Conservation (phyloP, 1,139 yeast species). For the Blastobotrys persicus region DNA sequence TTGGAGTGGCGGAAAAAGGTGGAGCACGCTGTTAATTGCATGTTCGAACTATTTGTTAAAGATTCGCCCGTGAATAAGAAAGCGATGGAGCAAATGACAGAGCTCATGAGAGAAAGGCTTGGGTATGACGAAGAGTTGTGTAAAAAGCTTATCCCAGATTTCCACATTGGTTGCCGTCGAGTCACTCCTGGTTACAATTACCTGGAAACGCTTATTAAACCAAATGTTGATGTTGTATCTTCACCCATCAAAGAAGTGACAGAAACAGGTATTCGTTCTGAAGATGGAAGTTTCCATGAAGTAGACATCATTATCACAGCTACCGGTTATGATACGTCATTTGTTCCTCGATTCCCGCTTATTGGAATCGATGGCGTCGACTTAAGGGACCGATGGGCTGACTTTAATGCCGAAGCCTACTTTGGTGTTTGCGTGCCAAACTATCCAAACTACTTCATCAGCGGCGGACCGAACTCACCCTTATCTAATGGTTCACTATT, state of each 20-base stretch:
- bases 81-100: background rate
- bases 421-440: conserved; percentile 22
- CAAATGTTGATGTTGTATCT: conserved; percentile 27
- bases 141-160: conserved; percentile 21
- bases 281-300: conserved; percentile 19
- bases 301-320: conserved; percentile 27
- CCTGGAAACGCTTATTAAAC: conserved; percentile 28
- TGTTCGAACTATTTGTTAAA: conserved; percentile 14
- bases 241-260: conserved; percentile 15
- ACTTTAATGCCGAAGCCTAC: conserved; percentile 20
- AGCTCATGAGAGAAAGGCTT: conserved; percentile 19
- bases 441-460: conserved; percentile 25
- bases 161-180: conserved; percentile 24
- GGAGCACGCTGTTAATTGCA: conserved; percentile 20
- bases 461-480: conserved; percentile 25
- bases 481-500: conserved; percentile 23
- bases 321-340: conserved; percentile 21
- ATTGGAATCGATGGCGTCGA: conserved; percentile 21
- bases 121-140: conserved; percentile 18
- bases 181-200: conserved; percentile 27
- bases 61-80: conserved; percentile 17
- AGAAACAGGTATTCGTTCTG: conserved; percentile 20
- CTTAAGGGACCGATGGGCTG: conserved; percentile 17
- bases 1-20: conserved; percentile 25
- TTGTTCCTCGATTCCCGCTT: conserved; percentile 24